Evolutionary conservation across 2,329 filamentous ascomycete genomes (phyloP), one percentile per base, ranked within the genome.

Genomic region (Verticillium longisporum): DNA sequence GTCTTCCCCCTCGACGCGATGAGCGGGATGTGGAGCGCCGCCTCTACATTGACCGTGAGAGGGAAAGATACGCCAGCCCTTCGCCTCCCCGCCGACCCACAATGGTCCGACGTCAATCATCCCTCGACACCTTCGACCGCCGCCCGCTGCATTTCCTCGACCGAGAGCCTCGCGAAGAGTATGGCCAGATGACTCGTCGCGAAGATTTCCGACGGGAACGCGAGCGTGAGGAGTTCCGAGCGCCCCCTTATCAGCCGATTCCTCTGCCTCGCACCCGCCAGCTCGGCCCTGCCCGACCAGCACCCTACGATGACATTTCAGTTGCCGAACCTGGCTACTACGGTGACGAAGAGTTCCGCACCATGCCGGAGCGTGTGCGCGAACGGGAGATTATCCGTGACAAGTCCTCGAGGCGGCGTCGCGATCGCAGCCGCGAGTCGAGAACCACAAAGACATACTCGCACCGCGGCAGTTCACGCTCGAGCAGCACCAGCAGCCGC

Each of bases 51-150:
- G 78, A 82, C 62, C 79, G 80, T 61, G 86, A 88, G 64, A 77
- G 79, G 36, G 83, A 86, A 60, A 72, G 81, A 58, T 63, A 68
- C 55, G 77, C 81, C 33, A 75, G 73, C 53, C 74, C 81, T 4
- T 81, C 83, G 10, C 83, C 82, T 2, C 75, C 80, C 60, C 80
- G 82, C 37, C 83, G 89, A 55, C 92, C 92, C 2, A 69, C 66
- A 2, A 81, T 93, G 65, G 70, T 95, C 58, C 85, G 93, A 61
- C 86, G 93, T 54, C 92, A 96, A 73, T 96, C 92, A 14, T 96
- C 92, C 59, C 81, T 97, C 45, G 93, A 97, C 73, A 96, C 90
- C 0, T 97, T 92, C 71, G 93, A 97, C 74, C 87, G 92, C 57
- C 86, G 86, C 33, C 57, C 86, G 86, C 70, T 75, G 3, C 75